These are phyloP conservation scores for Oryza meridionalis DNA, from an alignment of 176 grass and related monocot species.

Conservation along the genomic window DNA sequence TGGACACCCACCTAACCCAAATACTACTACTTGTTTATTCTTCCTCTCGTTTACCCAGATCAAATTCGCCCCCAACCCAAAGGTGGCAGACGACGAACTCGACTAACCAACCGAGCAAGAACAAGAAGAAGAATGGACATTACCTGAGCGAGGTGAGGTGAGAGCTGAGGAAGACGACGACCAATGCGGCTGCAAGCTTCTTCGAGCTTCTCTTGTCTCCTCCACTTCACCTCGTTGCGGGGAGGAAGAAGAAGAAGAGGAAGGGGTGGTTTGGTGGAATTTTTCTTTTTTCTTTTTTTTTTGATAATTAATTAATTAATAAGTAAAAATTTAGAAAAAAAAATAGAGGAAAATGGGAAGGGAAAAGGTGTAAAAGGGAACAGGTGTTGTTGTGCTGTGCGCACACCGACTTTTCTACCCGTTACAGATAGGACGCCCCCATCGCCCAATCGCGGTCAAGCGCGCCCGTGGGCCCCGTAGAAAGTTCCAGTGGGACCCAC, in stretches of 20 bases:
- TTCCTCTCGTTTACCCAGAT: neutral
- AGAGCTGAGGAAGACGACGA: neutral
- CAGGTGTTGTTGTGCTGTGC: slow-evolving; percentile 16
- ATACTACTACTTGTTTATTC: slow-evolving; percentile 19
- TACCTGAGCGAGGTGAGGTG: slow-evolving; percentile 26
- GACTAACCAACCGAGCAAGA: neutral
- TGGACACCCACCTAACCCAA: neutral
- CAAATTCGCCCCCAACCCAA: neutral
- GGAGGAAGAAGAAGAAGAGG: neutral
- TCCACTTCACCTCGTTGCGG: neutral
- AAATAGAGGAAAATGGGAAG: too few species aligned
- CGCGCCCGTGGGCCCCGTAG: slow-evolving; percentile 20
- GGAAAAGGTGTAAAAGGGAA: neutral
- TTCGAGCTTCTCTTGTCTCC: neutral
- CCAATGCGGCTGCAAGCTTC: neutral
- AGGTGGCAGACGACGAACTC: neutral
- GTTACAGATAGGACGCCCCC: slow-evolving; percentile 29
- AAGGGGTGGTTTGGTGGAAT: slow-evolving; percentile 20
- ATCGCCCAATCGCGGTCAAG: slow-evolving; percentile 46
- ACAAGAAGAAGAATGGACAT: neutral
- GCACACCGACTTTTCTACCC: slow-evolving; percentile 37
- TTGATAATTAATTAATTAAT: neutral
- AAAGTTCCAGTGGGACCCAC: slow-evolving; percentile 29
- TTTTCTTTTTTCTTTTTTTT: too few species aligned
- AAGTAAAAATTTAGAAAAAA: neutral